Evolutionary conservation across 768 basidiomycete genomes (phyloP).

Genomic region (Obba rivulosa): DNA sequence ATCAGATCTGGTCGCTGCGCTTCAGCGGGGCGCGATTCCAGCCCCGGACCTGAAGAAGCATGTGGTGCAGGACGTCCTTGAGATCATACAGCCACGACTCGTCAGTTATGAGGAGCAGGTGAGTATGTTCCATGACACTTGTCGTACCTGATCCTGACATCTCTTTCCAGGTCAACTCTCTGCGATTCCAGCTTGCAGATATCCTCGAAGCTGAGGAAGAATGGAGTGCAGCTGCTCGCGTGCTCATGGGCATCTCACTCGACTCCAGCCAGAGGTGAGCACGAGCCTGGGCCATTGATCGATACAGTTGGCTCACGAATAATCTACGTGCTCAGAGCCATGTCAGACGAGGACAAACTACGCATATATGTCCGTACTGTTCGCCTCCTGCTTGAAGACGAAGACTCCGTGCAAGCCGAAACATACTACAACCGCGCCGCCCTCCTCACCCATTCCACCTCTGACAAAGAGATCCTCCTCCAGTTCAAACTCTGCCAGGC

Average conservation of each 20-base stretch:
- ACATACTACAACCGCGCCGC: conserved; percentile 97
- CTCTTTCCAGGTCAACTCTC: conserved; percentile 60
- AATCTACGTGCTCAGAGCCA: neutral
- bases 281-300: neutral
- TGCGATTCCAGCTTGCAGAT: conserved; percentile 89
- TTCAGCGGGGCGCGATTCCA: conserved; percentile 51
- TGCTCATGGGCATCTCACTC: conserved; percentile 87
- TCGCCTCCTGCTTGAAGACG: conserved; percentile 89
- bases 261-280: conserved; percentile 83
- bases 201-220: conserved; percentile 86
- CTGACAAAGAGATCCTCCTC: conserved; percentile 73
- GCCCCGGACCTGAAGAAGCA: conserved; percentile 57
- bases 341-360: conserved; percentile 76
- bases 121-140: neutral
- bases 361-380: conserved; percentile 91
- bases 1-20: conserved; percentile 71
- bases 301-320: too few relatives aligned
- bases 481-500: conserved; percentile 93
- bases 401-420: conserved; percentile 96
- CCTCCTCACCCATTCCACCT: conserved; percentile 74
- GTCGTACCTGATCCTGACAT: neutral
- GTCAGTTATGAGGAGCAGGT: conserved; percentile 97
- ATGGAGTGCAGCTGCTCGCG: conserved; percentile 89
- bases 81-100: conserved; percentile 66
- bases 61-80: conserved; percentile 72